phyloP scores from a whole-genome alignment of 768 basidiomycete genomes.

The Russula griseocarnosa region DNA sequence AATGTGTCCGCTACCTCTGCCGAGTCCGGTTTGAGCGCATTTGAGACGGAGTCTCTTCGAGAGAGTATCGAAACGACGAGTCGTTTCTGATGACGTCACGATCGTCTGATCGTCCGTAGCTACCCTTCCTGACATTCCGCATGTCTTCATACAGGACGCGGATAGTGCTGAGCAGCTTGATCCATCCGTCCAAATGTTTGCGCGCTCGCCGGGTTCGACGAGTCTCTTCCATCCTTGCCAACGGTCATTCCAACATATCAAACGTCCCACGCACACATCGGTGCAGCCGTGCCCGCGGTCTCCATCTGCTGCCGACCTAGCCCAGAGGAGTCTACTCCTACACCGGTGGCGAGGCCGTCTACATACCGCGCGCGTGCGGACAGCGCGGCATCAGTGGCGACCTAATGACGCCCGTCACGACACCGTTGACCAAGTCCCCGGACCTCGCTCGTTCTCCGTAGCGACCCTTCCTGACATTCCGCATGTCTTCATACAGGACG shows the following conservation, averaged over 20 bases:
- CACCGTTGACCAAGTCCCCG: conserved; percentile 15
- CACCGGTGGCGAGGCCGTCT: background rate
- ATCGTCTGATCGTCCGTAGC: too few relatives aligned
- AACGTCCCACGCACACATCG: background rate
- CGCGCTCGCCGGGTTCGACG: conserved; percentile 75
- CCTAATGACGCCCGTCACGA: conserved; percentile 40
- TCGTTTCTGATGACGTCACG: conserved; percentile 18
- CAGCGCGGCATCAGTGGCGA: conserved; percentile 45
- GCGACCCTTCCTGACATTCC: conserved; percentile 38
- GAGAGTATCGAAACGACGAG: conserved; percentile 18
- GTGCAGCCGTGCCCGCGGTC: background rate
- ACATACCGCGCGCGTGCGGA: conserved; percentile 33
- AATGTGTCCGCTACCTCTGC: conserved; percentile 9
- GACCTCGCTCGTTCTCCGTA: conserved; percentile 31
- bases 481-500: conserved; percentile 22
- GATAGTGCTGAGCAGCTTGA: conserved; percentile 54
- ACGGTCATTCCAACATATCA: conserved; percentile 35
- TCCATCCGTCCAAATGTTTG: conserved; percentile 70
- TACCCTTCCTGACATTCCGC: conserved; percentile 37
- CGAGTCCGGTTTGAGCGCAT: conserved; percentile 12
- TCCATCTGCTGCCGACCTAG: background rate
- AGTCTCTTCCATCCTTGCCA: conserved; percentile 50
- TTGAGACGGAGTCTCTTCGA: conserved; percentile 14
- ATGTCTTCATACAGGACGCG: conserved; percentile 22
- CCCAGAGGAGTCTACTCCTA: conserved; percentile 22